Evolutionary conservation across 164 flowering plant species (phyloP).

Genomic region (Cinnamomum chago): DNA sequence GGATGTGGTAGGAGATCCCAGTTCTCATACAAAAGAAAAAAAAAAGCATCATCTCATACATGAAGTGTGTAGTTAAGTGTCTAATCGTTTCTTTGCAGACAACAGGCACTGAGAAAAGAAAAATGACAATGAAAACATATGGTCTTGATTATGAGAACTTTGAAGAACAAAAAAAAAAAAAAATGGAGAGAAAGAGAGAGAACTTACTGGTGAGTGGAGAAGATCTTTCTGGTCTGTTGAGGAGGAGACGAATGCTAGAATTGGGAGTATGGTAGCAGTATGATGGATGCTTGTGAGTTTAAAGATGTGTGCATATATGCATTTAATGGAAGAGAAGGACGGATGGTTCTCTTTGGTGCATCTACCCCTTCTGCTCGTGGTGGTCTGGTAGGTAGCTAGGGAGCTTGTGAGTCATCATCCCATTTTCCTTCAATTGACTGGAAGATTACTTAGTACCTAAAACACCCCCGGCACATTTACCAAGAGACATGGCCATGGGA

Average conservation of each 20-base stretch:
- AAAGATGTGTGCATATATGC: neutral
- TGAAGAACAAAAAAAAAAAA: too few relatives aligned
- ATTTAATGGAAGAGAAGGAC: neutral
- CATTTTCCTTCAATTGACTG: neutral
- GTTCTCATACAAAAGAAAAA: too few relatives aligned
- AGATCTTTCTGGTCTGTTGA: neutral
- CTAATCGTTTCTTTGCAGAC: too few relatives aligned
- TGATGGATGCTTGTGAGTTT: too few relatives aligned
- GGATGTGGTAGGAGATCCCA: too few relatives aligned
- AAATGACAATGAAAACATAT: neutral
- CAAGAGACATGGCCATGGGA: too few relatives aligned
- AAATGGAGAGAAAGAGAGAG: too few relatives aligned
- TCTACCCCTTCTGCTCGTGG: neutral
- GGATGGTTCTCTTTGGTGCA: neutral
- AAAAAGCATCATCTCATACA: too few relatives aligned
- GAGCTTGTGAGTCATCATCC: constrained; percentile 1
- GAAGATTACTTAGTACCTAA: neutral
- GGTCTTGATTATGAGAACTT: too few relatives aligned
- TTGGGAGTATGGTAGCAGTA: neutral
- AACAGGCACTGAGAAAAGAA: neutral
- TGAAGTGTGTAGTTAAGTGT: too few relatives aligned
- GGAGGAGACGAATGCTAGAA: neutral
- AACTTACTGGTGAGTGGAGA: neutral
- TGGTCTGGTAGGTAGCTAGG: neutral
- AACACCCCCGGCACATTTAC: too few relatives aligned